Conservation (phyloP, 495 filamentous ascomycete species). For the Aspergillus carlsbadensis region DNA sequence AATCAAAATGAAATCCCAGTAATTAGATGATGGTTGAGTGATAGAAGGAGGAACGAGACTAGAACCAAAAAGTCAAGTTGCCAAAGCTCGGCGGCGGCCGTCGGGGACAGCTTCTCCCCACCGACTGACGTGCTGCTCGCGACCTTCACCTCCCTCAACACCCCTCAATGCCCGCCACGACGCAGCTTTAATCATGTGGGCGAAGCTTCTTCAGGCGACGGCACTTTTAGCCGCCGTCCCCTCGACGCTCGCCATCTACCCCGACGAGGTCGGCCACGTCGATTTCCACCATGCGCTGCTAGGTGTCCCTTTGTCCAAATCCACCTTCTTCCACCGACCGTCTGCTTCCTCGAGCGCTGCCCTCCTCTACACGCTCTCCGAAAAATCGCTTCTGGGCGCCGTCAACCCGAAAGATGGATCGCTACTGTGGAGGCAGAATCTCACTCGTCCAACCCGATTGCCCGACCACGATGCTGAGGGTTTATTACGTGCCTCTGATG, state of each 20-base stretch:
- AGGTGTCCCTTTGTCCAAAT: constrained; percentile 73
- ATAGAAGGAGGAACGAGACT: background rate
- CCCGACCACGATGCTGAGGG: constrained; percentile 33
- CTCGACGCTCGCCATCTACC: constrained; percentile 65
- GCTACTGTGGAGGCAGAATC: constrained; percentile 80
- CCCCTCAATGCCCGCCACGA: constrained; percentile 30
- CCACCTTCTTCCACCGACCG: constrained; percentile 94
- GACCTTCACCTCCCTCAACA: constrained; percentile 7
- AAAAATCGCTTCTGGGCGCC: constrained; percentile 77
- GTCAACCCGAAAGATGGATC: constrained; percentile 84
- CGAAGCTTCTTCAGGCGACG: constrained; percentile 33
- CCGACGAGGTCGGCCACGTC: constrained; percentile 86
- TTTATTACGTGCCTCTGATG: constrained; percentile 70
- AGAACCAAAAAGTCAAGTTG: background rate
- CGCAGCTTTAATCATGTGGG: constrained; percentile 41
- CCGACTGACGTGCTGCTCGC: constrained; percentile 2
- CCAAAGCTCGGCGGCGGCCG: background rate
- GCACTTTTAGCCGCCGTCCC: constrained; percentile 38
- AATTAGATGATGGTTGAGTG: background rate
- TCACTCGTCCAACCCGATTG: constrained; percentile 41
- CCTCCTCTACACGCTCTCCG: constrained; percentile 86
- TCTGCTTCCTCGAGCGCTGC: constrained; percentile 77
- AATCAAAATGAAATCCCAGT: background rate
- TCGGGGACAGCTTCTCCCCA: background rate
- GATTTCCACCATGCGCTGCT: constrained; percentile 93